Percentiles rank a stretch among this genome's conserved stretches.
Evolutionary conservation across 805 yeast genomes (phyloP).

Genomic region (Myxozyma lipomycoides): DNA sequence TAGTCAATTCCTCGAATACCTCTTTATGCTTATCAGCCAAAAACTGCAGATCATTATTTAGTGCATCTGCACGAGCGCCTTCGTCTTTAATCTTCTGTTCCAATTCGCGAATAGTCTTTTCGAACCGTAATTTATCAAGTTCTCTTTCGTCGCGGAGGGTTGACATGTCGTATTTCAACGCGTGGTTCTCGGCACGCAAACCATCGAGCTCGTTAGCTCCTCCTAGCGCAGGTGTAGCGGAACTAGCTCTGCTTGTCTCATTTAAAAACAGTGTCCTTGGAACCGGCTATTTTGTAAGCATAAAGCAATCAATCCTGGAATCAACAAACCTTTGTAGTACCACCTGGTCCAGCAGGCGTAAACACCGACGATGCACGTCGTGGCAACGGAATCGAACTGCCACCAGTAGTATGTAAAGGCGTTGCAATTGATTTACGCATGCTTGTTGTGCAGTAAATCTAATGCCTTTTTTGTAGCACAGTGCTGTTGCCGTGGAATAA

Average conservation of each 20-base stretch:
- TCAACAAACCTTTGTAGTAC: not conserved
- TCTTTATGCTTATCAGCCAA: constrained; percentile 40
- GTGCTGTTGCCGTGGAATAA: not conserved
- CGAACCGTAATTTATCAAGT: constrained; percentile 36
- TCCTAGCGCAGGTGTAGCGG: not conserved
- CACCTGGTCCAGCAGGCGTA: constrained; percentile 1
- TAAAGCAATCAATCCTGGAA: not conserved
- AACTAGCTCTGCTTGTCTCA: not conserved
- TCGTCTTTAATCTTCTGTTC: constrained; percentile 35
- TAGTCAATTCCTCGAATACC: constrained; percentile 31
- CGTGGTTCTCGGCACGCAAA: constrained; percentile 25
- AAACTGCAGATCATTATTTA: constrained; percentile 41
- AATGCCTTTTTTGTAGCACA: too few relatives aligned
- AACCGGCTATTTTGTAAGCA: constrained; percentile 6
- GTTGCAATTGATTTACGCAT: constrained; percentile 6
- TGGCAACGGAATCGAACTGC: constrained; percentile 23
- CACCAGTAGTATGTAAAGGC: constrained; percentile 3
- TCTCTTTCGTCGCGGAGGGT: constrained; percentile 43
- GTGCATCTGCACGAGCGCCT: constrained; percentile 36
- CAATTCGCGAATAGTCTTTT: constrained; percentile 35
- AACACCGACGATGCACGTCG: constrained; percentile 18
- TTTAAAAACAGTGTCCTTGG: constrained; percentile 12
- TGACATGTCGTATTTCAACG: constrained; percentile 40
- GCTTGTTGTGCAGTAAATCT: not conserved
- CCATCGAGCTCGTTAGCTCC: constrained; percentile 5